Base-by-base conservation (phyloP, 805 yeast genomes). In the Peterozyma toletana region DNA sequence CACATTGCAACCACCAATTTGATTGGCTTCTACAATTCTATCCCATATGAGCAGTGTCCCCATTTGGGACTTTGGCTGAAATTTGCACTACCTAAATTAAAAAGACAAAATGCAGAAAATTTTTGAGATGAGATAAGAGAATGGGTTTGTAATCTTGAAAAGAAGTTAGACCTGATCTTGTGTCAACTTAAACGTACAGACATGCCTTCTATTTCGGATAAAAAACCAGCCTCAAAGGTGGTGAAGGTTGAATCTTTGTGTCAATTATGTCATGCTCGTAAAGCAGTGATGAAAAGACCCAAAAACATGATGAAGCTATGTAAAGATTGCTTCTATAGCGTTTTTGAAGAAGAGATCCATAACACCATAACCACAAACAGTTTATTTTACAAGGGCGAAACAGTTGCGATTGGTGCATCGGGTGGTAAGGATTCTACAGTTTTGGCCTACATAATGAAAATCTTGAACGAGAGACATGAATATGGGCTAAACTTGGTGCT, bases 361-460 rank as follows among this genome's bases (percentile, higher is more conserved):
- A 77, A 88, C 53, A 91, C 99, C 2, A 91, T 93, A 38, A 67
- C 72, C 11, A 68, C 75, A 33, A 82, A 83, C 43, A 68, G 77
- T 1, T 71, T 93, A 39, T 93, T 93, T 55, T 60, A 77, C 18
- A 70, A 66, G 0, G 98, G 98, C 13, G 99, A 93, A 57, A 74
- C 67, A 27, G 90, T 93, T 2, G 99, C 98, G 14, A 90, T 93
- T 18, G 99, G 99, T 14, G 99, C 99, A 0, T 87, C 96, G 1
- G 99, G 99, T 21, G 99, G 99, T 42, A 93, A 93, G 56, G 99
- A 93, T 60, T 87, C 96, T 4, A 93, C 99, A 0, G 99, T 93
- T 1, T 66, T 93, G 30, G 99, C 98, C 0, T 79, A 90, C 38
- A 78, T 93, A 2, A 63, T 93, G 62, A 93, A 89, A 56, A 77